Evolutionary conservation across 371 early-diverging fungal species (phyloP).

Genomic region (Mortierella sp.): DNA sequence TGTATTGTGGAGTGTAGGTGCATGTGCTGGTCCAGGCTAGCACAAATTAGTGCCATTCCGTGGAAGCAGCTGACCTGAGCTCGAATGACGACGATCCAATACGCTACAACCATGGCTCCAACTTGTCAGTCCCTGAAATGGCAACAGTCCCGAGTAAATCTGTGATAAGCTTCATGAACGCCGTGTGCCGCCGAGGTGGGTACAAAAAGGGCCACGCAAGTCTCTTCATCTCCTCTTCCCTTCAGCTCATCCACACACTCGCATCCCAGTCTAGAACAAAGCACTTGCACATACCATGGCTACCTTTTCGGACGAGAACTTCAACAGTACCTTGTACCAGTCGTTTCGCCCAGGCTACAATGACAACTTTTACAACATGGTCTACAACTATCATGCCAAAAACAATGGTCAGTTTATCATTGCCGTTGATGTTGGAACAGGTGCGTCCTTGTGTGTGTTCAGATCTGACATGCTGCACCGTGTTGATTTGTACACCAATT

Average conservation of each 20-base stretch:
- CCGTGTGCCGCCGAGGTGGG: no score
- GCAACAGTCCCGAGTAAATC: not conserved
- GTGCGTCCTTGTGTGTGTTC: slow-evolving; percentile 23
- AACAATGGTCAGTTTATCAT: slow-evolving; percentile 46
- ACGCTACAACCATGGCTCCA: not conserved
- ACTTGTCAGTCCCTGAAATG: not conserved
- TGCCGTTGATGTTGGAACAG: slow-evolving; percentile 64
- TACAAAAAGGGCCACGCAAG: no score
- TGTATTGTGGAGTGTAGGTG: no score
- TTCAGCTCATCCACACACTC: no score
- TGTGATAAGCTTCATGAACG: no score
- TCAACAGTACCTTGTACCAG: slow-evolving; percentile 53
- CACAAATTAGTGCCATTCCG: no score
- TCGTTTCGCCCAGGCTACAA: slow-evolving; percentile 60
- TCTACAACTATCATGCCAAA: slow-evolving; percentile 56
- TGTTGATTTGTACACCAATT: no score
- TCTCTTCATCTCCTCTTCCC: no score
- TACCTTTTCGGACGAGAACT: slow-evolving; percentile 53
- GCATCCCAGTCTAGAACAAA: not conserved
- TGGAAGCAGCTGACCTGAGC: no score
- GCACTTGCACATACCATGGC: slow-evolving; percentile 31
- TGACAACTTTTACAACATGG: slow-evolving; percentile 44
- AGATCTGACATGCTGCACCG: no score
- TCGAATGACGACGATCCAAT: no score
- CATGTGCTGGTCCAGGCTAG: no score